Evolutionary conservation across 2,329 filamentous ascomycete genomes (phyloP).

Genomic region (Amauroascus niger): DNA sequence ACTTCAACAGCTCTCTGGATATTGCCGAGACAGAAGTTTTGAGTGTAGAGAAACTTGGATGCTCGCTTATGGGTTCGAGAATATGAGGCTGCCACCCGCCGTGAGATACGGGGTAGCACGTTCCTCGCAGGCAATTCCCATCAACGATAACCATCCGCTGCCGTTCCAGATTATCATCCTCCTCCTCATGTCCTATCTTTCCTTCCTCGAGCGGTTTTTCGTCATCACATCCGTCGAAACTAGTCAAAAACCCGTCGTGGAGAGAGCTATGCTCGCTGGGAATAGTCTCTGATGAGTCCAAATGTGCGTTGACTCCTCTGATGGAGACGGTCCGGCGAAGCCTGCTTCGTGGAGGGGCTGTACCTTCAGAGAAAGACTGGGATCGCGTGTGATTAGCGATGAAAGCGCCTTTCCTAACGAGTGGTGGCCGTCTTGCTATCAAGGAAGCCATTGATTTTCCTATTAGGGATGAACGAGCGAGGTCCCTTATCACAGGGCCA

Average conservation of each 20-base stretch:
- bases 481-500: background rate
- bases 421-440: background rate
- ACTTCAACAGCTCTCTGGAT: background rate
- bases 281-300: slow-evolving; percentile 26
- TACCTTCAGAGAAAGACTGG: slow-evolving; percentile 6
- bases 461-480: slow-evolving; percentile 9
- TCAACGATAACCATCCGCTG: slow-evolving; percentile 38
- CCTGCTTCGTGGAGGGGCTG: slow-evolving; percentile 8
- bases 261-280: slow-evolving; percentile 32
- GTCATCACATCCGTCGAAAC: slow-evolving; percentile 21
- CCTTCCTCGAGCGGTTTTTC: background rate
- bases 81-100: slow-evolving; percentile 19
- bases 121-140: slow-evolving; percentile 34
- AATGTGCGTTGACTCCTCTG: slow-evolving; percentile 16
- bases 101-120: slow-evolving; percentile 7
- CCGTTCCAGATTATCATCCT: background rate
- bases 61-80: slow-evolving; percentile 25
- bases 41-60: slow-evolving; percentile 20
- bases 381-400: background rate
- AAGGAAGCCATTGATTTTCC: slow-evolving; percentile 2
- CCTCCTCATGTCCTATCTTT: background rate
- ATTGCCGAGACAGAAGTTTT: slow-evolving; percentile 14
- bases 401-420: background rate
- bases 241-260: slow-evolving; percentile 29
- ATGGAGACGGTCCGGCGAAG: slow-evolving; percentile 19